phyloP scores from a whole-genome alignment of 1,284 basidiomycete genomes.

The Earliella scabrosa region DNA sequence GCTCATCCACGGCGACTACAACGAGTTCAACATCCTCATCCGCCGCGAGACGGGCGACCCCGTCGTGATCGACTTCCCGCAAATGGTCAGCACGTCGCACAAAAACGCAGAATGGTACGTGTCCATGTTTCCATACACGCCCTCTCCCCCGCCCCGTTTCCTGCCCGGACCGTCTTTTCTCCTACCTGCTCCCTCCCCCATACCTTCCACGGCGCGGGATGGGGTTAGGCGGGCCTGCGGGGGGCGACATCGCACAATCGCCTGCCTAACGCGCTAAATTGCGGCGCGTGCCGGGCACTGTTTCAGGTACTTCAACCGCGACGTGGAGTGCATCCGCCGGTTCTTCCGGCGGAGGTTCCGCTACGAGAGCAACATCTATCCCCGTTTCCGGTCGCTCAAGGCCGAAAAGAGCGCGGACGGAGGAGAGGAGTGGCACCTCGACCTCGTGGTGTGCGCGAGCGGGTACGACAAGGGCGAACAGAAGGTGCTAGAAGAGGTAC shows the following conservation, averaged over 20 bases:
- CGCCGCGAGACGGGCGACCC: conserved; percentile 82
- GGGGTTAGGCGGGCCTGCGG: neutral
- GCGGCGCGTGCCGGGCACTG: neutral
- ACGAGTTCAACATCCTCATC: conserved; percentile 99
- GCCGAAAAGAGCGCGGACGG: conserved; percentile 48
- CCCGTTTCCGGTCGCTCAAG: conserved; percentile 70
- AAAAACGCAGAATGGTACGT: conserved; percentile 94
- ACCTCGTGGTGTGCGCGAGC: conserved; percentile 90
- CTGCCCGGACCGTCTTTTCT: too few relatives aligned
- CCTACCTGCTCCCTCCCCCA: conserved; percentile 5
- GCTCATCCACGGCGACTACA: conserved; percentile 98
- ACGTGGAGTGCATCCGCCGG: conserved; percentile 94
- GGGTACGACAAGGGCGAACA: conserved; percentile 88
- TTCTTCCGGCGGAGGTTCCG: conserved; percentile 94
- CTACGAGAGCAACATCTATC: conserved; percentile 91
- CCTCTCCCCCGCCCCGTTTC: too few relatives aligned
- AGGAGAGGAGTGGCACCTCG: conserved; percentile 66
- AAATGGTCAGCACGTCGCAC: conserved; percentile 98
- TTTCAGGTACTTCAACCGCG: conserved; percentile 95
- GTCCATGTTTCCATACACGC: too few relatives aligned
- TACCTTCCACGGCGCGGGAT: neutral
- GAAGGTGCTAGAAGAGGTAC: conserved; percentile 82
- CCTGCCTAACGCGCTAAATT: conserved; percentile 6
- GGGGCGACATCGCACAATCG: neutral
- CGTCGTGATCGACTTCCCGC: conserved; percentile 97